These are phyloP conservation scores for Alternaria infectoria DNA, from an alignment of 2,329 filamentous ascomycete genomes.

Conservation along the genomic window DNA sequence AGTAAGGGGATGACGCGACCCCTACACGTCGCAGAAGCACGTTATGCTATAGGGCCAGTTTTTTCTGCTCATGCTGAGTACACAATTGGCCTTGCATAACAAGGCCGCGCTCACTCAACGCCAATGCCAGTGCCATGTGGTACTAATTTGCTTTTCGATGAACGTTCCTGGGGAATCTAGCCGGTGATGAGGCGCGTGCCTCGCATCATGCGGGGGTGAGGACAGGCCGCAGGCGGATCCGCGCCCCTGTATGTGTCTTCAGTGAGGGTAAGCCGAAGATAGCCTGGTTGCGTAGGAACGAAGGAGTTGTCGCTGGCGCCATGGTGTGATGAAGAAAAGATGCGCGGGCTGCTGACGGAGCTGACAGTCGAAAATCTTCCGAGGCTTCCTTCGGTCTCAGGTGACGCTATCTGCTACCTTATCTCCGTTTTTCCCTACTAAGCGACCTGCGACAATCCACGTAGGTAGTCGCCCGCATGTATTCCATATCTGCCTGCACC, in stretches of 20 bases:
- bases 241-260: slow-evolving; percentile 7
- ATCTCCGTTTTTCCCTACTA: slow-evolving; percentile 2
- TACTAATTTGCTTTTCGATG: slow-evolving; percentile 17
- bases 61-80: slow-evolving; percentile 1
- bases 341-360: slow-evolving; percentile 18
- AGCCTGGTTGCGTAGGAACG: slow-evolving; percentile 23
- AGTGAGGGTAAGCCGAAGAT: slow-evolving; percentile 38
- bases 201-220: slow-evolving; percentile 29
- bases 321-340: slow-evolving; percentile 28
- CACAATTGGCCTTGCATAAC: slow-evolving; percentile 17
- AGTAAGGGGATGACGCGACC: slow-evolving; percentile 25
- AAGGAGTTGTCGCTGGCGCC: slow-evolving; percentile 14
- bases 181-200: slow-evolving; percentile 30
- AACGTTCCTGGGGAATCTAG: slow-evolving; percentile 21
- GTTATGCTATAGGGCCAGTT: slow-evolving; percentile 22
- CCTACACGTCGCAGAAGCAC: slow-evolving; percentile 13
- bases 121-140: slow-evolving; percentile 18
- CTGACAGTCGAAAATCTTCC: slow-evolving; percentile 2
- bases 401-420: slow-evolving; percentile 4
- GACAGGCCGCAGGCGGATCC: slow-evolving; percentile 19
- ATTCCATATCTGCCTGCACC: not conserved
- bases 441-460: not conserved
- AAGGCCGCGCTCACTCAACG: slow-evolving; percentile 12
- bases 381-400: not conserved
- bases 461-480: not conserved